phyloP scores from a whole-genome alignment of 2,329 filamentous ascomycete genomes.

The Penicillium freii region DNA sequence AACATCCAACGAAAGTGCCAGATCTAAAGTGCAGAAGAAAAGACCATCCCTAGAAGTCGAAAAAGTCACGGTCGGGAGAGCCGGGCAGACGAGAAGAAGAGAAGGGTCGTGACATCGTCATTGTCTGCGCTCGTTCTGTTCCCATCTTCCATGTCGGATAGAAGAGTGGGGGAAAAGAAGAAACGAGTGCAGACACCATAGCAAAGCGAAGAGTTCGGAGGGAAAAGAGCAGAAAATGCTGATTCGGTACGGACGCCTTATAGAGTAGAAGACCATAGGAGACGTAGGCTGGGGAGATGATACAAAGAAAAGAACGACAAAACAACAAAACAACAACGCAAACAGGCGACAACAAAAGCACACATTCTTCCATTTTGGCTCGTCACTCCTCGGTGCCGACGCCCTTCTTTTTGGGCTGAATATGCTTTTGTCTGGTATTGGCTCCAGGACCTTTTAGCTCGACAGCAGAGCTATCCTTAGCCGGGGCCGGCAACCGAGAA shows the following conservation, averaged over 20 bases:
- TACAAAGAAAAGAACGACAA: conserved; percentile 8
- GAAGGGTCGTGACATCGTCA: conserved; percentile 37
- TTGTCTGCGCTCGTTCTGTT: conserved; percentile 7
- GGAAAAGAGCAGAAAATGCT: not conserved
- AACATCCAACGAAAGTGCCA: conserved; percentile 3
- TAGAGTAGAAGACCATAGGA: not conserved
- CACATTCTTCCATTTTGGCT: conserved; percentile 18
- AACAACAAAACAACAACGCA: conserved; percentile 2
- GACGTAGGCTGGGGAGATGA: conserved; percentile 2
- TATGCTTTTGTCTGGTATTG: conserved; percentile 36
- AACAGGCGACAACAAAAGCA: conserved; percentile 7
- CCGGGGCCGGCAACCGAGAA: conserved; percentile 26
- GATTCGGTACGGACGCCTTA: not conserved
- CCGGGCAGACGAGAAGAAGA: conserved; percentile 23
- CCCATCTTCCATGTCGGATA: not conserved
- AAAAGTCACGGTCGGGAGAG: conserved; percentile 21
- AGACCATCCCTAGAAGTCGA: conserved; percentile 26
- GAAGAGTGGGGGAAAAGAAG: not conserved
- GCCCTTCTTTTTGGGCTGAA: conserved; percentile 42
- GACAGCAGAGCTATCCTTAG: conserved; percentile 22
- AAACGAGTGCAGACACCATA: conserved; percentile 4
- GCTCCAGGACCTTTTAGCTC: conserved; percentile 20
- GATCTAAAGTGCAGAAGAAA: conserved; percentile 11
- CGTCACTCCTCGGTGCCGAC: conserved; percentile 34
- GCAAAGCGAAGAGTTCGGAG: not conserved